phyloP scores from a whole-genome alignment of 306 rosid genomes.

The Rosa multiflora region DNA sequence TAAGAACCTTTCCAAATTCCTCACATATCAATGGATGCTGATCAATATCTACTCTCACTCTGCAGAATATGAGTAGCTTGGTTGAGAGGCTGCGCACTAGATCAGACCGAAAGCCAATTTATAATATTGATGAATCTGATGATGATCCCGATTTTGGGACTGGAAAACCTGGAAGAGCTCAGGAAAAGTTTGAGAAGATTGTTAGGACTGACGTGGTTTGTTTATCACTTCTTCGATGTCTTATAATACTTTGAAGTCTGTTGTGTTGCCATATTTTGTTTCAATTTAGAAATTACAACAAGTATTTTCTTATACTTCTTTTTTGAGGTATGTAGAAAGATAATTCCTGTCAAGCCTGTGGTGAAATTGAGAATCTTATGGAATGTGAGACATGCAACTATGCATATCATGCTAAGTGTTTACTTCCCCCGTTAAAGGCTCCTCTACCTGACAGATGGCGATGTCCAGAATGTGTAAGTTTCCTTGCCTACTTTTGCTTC shows the following conservation, averaged over 20 bases:
- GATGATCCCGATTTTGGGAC: conserved; percentile 75
- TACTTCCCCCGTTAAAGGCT: conserved; percentile 74
- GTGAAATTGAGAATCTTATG: conserved; percentile 72
- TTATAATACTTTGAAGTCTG: not conserved
- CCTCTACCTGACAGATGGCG: conserved; percentile 72
- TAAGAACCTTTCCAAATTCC: not conserved
- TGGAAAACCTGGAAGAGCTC: conserved; percentile 49
- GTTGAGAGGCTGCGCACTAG: conserved; percentile 98
- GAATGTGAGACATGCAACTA: conserved; percentile 85
- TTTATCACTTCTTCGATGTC: not conserved
- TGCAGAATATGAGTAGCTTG: conserved; percentile 90
- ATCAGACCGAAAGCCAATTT: conserved; percentile 88
- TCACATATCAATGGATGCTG: not conserved
- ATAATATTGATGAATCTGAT: conserved; percentile 87
- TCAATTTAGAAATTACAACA: not conserved
- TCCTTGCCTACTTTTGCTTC: conserved; percentile 23
- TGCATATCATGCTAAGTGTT: conserved; percentile 80
- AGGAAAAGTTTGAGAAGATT: conserved; percentile 71
- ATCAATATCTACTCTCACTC: conserved; percentile 12
- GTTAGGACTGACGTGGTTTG: conserved; percentile 74
- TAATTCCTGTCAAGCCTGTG: conserved; percentile 90
- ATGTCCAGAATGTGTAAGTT: conserved; percentile 97
- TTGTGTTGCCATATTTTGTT: not conserved
- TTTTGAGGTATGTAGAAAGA: conserved; percentile 60
- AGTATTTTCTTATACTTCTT: not conserved